Base-by-base conservation (phyloP, 2,329 filamentous ascomycete genomes). In the Cucurbitaria berberidis region DNA sequence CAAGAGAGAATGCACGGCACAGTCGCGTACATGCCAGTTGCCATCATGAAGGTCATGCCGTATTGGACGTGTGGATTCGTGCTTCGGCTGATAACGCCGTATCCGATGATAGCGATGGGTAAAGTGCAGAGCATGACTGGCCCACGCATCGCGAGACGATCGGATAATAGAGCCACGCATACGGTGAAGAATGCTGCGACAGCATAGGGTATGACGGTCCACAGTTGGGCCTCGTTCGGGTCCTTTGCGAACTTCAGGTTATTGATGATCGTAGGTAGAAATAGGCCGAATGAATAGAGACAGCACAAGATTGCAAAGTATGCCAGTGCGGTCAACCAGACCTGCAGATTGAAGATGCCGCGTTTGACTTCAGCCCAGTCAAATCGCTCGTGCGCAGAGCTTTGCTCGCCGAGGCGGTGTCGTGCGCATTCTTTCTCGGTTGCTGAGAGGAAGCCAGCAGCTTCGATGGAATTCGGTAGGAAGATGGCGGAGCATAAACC, bases 41-140 rank as follows among this genome's bases (percentile, higher is more conserved):
- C 84, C 84, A 88, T 87, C 48, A 89, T 75, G 63, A 86, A 87
- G 0, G 86, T 88, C 84, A 88, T 88, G 34, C 80, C 85, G 60
- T 88, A 89, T 45, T 85, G 82, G 4, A 83, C 77, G 1, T 79
- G 77, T 1, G 84, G 69, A 19, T 79, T 77, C 9, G 76, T 67
- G 16, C 82, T 77, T 42, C 84, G 84, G 55, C 83, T 84, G 49
- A 89, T 88, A 7, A 83, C 82, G 0, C 81, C 86, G 60, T 89
- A 89, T 15, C 87, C 87, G 16, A 82, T 76, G 48, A 89, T 88
- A 21, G 86, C 84, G 42, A 89, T 76, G 8, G 85, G 85, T 0
- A 89, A 76, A 0, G 84, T 84, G 68, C 78, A 80, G 3, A 89
- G 80, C 83, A 89, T 88, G 34, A 89, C 72, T 1, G 82, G 72